phyloP scores from a whole-genome alignment of 306 rosid species.

The Rosa rugosa region DNA sequence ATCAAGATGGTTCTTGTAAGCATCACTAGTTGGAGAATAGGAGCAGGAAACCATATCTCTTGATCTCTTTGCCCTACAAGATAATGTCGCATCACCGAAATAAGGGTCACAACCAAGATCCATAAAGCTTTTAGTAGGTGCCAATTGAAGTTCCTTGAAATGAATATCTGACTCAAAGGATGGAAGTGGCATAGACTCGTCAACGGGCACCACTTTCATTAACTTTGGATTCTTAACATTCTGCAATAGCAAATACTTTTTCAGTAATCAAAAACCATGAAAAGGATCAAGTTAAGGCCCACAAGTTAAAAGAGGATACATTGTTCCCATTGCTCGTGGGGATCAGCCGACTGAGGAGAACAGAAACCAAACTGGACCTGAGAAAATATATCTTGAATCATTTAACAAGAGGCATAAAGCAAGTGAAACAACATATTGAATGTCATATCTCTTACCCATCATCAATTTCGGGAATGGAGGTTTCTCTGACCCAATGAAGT shows the following conservation, averaged over 20 bases:
- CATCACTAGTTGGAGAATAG: conserved; percentile 33
- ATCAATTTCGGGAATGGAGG: conserved; percentile 45
- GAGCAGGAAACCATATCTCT: conserved; percentile 33
- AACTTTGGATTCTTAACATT: conserved; percentile 23
- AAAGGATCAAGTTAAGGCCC: conserved; percentile 18
- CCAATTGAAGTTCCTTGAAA: conserved; percentile 35
- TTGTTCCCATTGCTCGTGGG: conserved; percentile 40
- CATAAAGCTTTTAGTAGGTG: conserved; percentile 34
- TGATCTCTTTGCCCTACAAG: conserved; percentile 37
- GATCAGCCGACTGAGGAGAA: conserved; percentile 69
- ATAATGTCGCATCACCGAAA: conserved; percentile 30
- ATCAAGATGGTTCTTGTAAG: conserved; percentile 29
- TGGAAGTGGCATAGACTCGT: conserved; percentile 34
- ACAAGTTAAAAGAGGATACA: conserved; percentile 43
- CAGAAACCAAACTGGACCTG: conserved; percentile 59
- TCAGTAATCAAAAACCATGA: conserved; percentile 8
- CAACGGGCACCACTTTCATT: conserved; percentile 27
- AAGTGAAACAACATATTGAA: conserved; percentile 20
- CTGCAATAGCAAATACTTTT: conserved; percentile 38
- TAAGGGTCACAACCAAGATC: conserved; percentile 41
- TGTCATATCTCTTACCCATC: conserved; percentile 56
- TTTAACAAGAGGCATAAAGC: conserved; percentile 18
- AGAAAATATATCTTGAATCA: conserved; percentile 31
- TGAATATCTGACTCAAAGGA: conserved; percentile 38
- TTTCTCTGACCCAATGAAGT: conserved; percentile 50